Evolutionary conservation across 2,329 filamentous ascomycete genomes (phyloP), one percentile per base, ranked within the genome.

Genomic region (Knufia fluminis): DNA sequence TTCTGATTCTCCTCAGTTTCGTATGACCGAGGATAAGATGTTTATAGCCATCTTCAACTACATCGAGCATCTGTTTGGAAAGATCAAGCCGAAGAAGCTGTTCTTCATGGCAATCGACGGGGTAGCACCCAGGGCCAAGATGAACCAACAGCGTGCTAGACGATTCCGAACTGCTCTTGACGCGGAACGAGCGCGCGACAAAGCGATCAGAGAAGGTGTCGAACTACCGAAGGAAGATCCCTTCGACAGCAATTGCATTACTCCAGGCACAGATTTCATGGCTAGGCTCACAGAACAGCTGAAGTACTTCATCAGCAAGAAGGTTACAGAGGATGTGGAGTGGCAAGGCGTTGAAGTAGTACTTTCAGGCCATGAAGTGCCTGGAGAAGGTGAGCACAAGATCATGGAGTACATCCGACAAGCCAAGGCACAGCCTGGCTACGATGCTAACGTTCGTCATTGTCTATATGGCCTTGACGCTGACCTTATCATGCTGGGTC

Each of bases 51-150:
- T 98, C 62, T 98, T 98, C 79, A 97, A 97, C 71, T 98, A 98
- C 68, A 98, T 98, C 58, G 92, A 98, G 69, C 92, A 98, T 71
- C 71, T 98, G 47, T 98, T 94, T 68, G 90, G 91, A 60, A 98
- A 96, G 70, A 98, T 98, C 65, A 97, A 97, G 69, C 92, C 92
- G 10, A 91, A 95, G 71, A 84, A 96, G 74, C 79, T 98, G 31
- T 98, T 98, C 72, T 98, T 96, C 75, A 98, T 98, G 92, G 94
- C 92, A 45, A 92, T 98, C 57, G 92, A 98, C 63, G 92, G 92
- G 61, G 94, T 98, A 54, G 92, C 92, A 19, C 94, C 92, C 16
- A 85, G 92, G 62, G 92, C 92, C 60, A 98, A 98, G 76, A 98
- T 98, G 92, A 98, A 98, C 68, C 92, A 98, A 69, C 92, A 98